Evolutionary conservation across 2,329 filamentous ascomycete genomes (phyloP).

Genomic region (Aspergillus awamori): DNA sequence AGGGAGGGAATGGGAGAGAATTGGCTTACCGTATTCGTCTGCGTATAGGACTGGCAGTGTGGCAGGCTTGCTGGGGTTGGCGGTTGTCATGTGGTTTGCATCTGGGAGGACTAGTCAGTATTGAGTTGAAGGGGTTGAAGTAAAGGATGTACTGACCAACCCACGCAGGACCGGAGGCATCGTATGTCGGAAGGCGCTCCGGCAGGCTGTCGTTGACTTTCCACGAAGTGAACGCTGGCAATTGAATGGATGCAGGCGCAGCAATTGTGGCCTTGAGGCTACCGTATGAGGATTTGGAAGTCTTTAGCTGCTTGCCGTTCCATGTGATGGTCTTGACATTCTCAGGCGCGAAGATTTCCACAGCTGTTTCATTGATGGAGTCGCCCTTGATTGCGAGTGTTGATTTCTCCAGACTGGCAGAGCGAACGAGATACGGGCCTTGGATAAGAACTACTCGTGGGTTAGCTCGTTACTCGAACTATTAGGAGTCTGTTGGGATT

Average conservation of each 20-base stretch:
- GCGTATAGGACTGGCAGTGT: conserved; percentile 52
- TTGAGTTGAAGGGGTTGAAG: too few species aligned
- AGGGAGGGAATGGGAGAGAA: not conserved
- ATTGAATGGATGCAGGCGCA: conserved; percentile 29
- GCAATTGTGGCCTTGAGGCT: conserved; percentile 42
- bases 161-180: conserved; percentile 46
- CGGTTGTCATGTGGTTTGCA: conserved; percentile 46
- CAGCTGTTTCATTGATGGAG: conserved; percentile 41
- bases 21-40: conserved; percentile 45
- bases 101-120: conserved; percentile 21
- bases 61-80: conserved; percentile 45
- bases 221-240: conserved; percentile 42
- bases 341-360: conserved; percentile 55
- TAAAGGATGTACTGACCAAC: conserved; percentile 30
- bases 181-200: conserved; percentile 43
- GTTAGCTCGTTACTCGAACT: not conserved
- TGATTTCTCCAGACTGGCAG: conserved; percentile 41
- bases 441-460: conserved; percentile 52
- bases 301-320: conserved; percentile 50
- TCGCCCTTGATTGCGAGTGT: conserved; percentile 53
- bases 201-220: conserved; percentile 50
- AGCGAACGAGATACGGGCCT: conserved; percentile 57
- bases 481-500: not conserved
- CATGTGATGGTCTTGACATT: conserved; percentile 52
- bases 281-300: conserved; percentile 41